Conservation (phyloP, 2,329 filamentous ascomycete species). For the Fusarium sp. region DNA sequence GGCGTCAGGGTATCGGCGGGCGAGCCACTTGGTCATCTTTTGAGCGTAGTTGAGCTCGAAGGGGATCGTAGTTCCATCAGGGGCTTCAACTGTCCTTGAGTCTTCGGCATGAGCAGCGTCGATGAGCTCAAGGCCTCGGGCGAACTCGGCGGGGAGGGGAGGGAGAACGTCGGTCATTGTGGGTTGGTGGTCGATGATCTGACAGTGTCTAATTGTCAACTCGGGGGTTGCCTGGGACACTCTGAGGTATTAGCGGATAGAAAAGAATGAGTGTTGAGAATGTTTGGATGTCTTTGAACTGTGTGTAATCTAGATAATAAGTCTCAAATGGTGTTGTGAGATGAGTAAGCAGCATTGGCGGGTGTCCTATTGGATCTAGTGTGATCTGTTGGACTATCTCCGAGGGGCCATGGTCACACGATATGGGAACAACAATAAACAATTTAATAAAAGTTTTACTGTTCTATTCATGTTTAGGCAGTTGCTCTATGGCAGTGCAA, state of each 20-base stretch:
- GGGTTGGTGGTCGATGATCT: neutral
- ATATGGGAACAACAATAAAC: neutral
- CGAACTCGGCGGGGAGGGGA: constrained; percentile 56
- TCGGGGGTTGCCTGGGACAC: neutral
- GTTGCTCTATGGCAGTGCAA: neutral
- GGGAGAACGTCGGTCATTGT: constrained; percentile 43
- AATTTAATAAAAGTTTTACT: neutral
- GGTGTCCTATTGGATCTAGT: constrained; percentile 37
- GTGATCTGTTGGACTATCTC: constrained; percentile 5
- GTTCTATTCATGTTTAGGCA: neutral
- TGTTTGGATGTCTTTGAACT: neutral
- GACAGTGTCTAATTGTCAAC: neutral
- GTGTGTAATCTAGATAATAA: constrained; percentile 1
- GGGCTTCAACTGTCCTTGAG: constrained; percentile 55
- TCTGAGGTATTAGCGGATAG: neutral
- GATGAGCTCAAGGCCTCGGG: constrained; percentile 73
- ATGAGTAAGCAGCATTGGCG: constrained; percentile 45
- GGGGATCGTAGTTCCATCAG: constrained; percentile 63
- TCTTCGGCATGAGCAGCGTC: constrained; percentile 70
- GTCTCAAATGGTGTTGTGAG: constrained; percentile 24
- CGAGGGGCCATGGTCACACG: neutral
- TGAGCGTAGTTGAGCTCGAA: constrained; percentile 87
- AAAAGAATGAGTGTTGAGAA: neutral
- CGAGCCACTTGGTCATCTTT: constrained; percentile 82
- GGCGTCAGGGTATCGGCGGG: constrained; percentile 69